phyloP scores from a whole-genome alignment of 75 land plant species.

The Chamaecyparis obtusa region DNA sequence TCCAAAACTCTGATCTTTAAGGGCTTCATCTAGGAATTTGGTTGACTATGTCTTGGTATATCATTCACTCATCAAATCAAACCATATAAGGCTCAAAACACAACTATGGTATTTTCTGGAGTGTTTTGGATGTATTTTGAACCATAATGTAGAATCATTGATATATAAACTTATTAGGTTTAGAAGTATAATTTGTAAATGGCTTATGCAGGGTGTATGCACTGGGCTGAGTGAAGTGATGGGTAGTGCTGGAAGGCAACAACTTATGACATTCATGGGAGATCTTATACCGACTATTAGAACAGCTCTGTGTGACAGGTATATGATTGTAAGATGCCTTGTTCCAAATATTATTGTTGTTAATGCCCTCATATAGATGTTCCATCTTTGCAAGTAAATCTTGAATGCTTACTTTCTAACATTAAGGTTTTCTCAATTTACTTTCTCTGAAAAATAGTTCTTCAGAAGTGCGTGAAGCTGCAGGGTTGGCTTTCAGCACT shows the following conservation, averaged over 20 bases:
- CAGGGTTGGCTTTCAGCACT: slow-evolving; percentile 95
- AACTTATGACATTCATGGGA: slow-evolving; percentile 84
- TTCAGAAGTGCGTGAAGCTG: slow-evolving; percentile 94
- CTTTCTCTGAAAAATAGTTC: slow-evolving; percentile 31
- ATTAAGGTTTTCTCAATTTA: background rate
- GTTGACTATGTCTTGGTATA: background rate
- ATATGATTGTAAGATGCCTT: slow-evolving; percentile 3
- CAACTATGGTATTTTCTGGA: background rate
- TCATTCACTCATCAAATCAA: background rate
- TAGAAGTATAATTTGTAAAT: background rate
- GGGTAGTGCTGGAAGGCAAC: slow-evolving; percentile 94
- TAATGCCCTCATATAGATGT: background rate
- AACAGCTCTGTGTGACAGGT: slow-evolving; percentile 98
- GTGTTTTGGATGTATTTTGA: background rate
- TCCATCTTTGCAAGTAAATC: background rate
- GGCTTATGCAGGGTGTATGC: slow-evolving; percentile 83
- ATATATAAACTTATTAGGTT: background rate
- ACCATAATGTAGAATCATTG: background rate
- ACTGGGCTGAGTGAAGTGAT: slow-evolving; percentile 98
- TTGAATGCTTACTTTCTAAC: background rate
- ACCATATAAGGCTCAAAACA: background rate
- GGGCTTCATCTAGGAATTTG: background rate
- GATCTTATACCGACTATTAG: slow-evolving; percentile 94
- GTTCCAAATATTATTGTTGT: background rate
- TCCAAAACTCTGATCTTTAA: background rate